Conservation (phyloP, 2,329 filamentous ascomycete species). For the Rutstroemia sp. region DNA sequence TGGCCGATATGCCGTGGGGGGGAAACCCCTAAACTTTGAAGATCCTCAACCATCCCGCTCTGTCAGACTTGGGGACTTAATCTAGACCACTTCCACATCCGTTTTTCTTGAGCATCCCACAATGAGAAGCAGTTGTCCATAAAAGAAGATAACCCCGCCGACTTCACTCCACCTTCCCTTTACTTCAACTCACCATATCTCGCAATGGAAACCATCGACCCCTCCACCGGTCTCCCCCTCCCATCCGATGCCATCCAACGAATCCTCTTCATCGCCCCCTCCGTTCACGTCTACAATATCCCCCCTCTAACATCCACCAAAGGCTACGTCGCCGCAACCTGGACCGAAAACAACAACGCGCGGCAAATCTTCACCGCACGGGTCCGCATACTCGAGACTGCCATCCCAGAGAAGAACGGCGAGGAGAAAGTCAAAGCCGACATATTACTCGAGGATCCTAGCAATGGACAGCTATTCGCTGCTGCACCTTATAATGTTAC, state of each 20-base stretch:
- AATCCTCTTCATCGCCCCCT: slow-evolving; percentile 67
- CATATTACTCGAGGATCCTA: slow-evolving; percentile 70
- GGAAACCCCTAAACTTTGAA: no score
- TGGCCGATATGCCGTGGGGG: no score
- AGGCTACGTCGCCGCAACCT: slow-evolving; percentile 69
- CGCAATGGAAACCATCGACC: slow-evolving; percentile 46
- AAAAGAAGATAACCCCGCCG: not conserved
- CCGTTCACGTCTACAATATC: slow-evolving; percentile 82
- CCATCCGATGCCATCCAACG: slow-evolving; percentile 75
- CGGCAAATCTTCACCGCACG: slow-evolving; percentile 82
- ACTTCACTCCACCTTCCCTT: no score
- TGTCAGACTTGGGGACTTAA: no score
- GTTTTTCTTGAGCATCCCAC: not conserved
- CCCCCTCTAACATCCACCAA: slow-evolving; percentile 71
- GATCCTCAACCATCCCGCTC: no score
- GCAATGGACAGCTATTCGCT: slow-evolving; percentile 69
- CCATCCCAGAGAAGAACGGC: slow-evolving; percentile 37
- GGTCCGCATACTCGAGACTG: slow-evolving; percentile 70
- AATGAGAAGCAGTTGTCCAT: not conserved
- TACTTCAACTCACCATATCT: not conserved
- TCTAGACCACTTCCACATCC: not conserved
- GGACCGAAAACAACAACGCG: slow-evolving; percentile 62
- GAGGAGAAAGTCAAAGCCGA: slow-evolving; percentile 60
- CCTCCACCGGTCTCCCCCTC: slow-evolving; percentile 59
- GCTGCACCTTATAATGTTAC: slow-evolving; percentile 68